Evolutionary conservation across 768 basidiomycete species (phyloP).

Genomic region (Russula abietina): DNA sequence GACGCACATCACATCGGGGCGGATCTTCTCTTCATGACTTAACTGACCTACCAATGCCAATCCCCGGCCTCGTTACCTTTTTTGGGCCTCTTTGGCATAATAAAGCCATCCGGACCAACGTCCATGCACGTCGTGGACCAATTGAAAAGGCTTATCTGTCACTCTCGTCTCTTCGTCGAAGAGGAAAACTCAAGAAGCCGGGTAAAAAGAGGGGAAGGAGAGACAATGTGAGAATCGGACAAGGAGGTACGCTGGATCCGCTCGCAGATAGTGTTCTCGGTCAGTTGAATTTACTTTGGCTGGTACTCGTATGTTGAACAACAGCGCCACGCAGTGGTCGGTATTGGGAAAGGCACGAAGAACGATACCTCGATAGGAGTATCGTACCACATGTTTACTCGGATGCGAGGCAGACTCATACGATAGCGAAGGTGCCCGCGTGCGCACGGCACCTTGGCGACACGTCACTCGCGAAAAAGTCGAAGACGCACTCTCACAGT

Average conservation of each 20-base stretch:
- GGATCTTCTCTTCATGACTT: too few species aligned
- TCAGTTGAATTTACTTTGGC: slow-evolving; percentile 32
- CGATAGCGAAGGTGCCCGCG: slow-evolving; percentile 81
- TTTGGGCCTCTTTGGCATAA: slow-evolving; percentile 79
- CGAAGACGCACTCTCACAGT: slow-evolving; percentile 59
- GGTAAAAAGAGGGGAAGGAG: slow-evolving; percentile 39
- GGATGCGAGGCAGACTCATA: slow-evolving; percentile 95
- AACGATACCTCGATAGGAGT: slow-evolving; percentile 60
- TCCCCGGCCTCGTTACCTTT: slow-evolving; percentile 41
- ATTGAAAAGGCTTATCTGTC: slow-evolving; percentile 70
- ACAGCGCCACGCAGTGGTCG: slow-evolving; percentile 57
- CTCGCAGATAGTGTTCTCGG: slow-evolving; percentile 93
- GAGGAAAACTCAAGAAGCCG: slow-evolving; percentile 48
- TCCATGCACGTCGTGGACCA: slow-evolving; percentile 88
- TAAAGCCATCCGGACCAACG: slow-evolving; percentile 88
- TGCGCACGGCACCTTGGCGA: slow-evolving; percentile 70
- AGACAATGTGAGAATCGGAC: slow-evolving; percentile 72
- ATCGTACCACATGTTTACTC: slow-evolving; percentile 81
- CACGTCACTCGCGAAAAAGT: slow-evolving; percentile 79
- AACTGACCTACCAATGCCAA: too few species aligned
- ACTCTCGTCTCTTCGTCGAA: slow-evolving; percentile 74
- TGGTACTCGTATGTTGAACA: slow-evolving; percentile 9
- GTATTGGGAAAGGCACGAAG: slow-evolving; percentile 87
- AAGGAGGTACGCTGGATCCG: slow-evolving; percentile 94
- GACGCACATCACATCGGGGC: too few species aligned